Evolutionary conservation across 768 basidiomycete genomes (phyloP).

Genomic region (Lactarius vividus): DNA sequence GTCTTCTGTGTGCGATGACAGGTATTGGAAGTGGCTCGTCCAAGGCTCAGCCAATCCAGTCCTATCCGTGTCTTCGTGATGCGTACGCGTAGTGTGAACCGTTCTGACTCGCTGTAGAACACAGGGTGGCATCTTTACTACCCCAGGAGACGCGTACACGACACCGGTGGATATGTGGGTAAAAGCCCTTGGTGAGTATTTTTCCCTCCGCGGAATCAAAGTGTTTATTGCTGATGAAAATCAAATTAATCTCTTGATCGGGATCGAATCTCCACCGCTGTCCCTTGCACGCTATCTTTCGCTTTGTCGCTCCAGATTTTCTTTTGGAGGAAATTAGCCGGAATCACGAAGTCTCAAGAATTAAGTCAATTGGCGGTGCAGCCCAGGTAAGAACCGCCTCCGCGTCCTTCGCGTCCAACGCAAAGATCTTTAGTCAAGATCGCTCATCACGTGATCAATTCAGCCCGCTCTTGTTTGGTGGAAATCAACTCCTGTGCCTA

Average conservation of each 20-base stretch:
- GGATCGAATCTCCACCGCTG: constrained; percentile 15
- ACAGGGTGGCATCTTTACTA: constrained; percentile 83
- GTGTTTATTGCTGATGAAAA: constrained; percentile 44
- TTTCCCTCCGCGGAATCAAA: constrained; percentile 28
- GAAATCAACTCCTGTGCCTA: constrained; percentile 74
- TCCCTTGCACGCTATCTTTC: not conserved
- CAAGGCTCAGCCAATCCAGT: not conserved
- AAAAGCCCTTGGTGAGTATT: constrained; percentile 70
- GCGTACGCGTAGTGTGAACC: not conserved
- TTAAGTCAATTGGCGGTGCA: constrained; percentile 74
- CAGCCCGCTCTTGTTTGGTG: constrained; percentile 82
- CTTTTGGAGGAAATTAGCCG: constrained; percentile 71
- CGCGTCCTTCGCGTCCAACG: constrained; percentile 1
- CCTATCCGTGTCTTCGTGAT: not conserved
- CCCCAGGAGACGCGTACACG: constrained; percentile 81
- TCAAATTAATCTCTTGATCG: constrained; percentile 47
- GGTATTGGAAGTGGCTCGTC: not conserved
- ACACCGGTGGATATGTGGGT: constrained; percentile 92
- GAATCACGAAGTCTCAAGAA: constrained; percentile 66
- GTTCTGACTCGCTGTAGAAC: constrained; percentile 49
- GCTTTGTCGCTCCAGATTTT: constrained; percentile 46
- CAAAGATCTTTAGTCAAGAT: constrained; percentile 12
- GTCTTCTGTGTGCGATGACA: not conserved
- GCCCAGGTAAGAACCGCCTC: constrained; percentile 51
- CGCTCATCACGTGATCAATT: constrained; percentile 14